Evolutionary conservation across 495 filamentous ascomycete genomes (phyloP).

Genomic region (Penicillium manginii): DNA sequence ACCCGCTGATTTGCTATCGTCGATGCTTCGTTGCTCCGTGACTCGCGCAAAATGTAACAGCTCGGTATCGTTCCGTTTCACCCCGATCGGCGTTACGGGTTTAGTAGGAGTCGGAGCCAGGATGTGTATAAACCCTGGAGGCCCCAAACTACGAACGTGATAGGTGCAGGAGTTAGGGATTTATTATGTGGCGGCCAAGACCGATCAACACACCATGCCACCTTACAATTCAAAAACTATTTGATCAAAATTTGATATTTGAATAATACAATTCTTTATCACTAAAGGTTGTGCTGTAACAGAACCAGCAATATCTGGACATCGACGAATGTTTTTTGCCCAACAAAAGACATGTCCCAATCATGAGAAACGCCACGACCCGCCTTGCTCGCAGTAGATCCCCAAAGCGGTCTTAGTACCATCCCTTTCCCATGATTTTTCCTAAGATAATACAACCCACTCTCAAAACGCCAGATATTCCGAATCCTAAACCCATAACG

Average conservation of each 20-base stretch:
- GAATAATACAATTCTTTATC: too few species aligned
- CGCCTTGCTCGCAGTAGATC: neutral
- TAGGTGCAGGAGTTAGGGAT: too few species aligned
- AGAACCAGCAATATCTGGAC: neutral
- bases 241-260: too few species aligned
- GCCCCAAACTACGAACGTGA: too few species aligned
- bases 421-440: neutral
- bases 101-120: too few species aligned
- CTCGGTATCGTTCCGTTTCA: neutral
- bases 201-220: too few species aligned
- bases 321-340: neutral
- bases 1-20: neutral
- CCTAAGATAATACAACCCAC: neutral
- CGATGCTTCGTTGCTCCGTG: neutral
- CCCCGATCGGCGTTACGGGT: too few species aligned
- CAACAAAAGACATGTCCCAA: neutral
- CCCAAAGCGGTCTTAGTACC: neutral
- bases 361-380: neutral
- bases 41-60: neutral
- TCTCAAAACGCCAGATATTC: conserved; percentile 4
- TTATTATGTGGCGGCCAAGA: too few species aligned
- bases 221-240: too few species aligned
- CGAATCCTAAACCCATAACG: conserved; percentile 15
- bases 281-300: too few species aligned
- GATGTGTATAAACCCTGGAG: too few species aligned